Evolutionary conservation across 495 filamentous ascomycete genomes (phyloP).

Genomic region (Neurospora sp.): DNA sequence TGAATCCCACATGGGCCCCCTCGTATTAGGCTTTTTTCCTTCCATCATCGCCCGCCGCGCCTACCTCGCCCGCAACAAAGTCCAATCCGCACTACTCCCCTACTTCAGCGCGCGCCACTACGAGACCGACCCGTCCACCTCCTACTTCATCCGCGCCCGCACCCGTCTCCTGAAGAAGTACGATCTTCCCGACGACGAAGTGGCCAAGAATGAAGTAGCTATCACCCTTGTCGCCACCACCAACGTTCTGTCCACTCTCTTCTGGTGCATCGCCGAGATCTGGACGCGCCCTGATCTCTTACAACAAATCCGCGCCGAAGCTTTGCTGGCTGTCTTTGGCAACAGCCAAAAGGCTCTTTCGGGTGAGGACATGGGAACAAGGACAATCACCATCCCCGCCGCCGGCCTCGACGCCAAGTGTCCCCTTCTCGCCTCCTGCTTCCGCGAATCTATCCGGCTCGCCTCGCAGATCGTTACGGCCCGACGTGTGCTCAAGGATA

Average conservation of each 20-base stretch:
- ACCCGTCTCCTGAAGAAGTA: not conserved
- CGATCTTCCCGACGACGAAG: not conserved
- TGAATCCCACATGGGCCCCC: slow-evolving; percentile 19
- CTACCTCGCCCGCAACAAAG: slow-evolving; percentile 10
- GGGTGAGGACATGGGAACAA: not conserved
- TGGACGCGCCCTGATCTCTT: slow-evolving; percentile 4
- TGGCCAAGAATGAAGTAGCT: slow-evolving; percentile 6
- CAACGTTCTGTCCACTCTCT: slow-evolving; percentile 15
- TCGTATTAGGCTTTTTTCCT: slow-evolving; percentile 20
- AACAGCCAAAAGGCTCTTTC: not conserved
- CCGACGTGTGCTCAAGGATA: slow-evolving; percentile 24
- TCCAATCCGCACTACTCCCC: slow-evolving; percentile 5
- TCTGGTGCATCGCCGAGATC: slow-evolving; percentile 11
- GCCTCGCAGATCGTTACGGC: slow-evolving; percentile 4
- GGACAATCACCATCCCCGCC: not conserved
- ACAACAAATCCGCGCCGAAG: slow-evolving; percentile 7
- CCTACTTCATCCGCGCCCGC: slow-evolving; percentile 1
- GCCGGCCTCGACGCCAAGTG: slow-evolving; percentile 1
- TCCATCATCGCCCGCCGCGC: slow-evolving; percentile 22
- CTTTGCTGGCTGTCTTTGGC: not conserved
- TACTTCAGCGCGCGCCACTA: slow-evolving; percentile 6
- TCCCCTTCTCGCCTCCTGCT: slow-evolving; percentile 8
- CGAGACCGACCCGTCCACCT: not conserved
- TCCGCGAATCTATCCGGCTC: slow-evolving; percentile 15
- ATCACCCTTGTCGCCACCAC: slow-evolving; percentile 4